Base-by-base conservation (phyloP, 139 green algal species). In the Chlamydomonas sp. region DNA sequence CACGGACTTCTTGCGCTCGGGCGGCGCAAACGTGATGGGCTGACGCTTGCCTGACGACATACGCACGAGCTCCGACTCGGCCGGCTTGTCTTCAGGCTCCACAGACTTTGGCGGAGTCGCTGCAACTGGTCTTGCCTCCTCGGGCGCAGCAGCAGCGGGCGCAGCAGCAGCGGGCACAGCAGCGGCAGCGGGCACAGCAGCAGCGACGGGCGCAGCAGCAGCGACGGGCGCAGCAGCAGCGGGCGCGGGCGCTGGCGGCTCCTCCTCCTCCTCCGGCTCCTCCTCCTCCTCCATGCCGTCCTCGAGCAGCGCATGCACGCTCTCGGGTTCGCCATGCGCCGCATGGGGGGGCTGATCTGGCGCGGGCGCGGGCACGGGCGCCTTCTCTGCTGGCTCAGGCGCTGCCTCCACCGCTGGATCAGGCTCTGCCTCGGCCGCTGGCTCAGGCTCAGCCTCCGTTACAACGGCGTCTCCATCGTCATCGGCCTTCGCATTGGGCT, bases 11-110 rank as follows among this genome's bases (percentile, higher is more conserved):
- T 58, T 58, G 37, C 38, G 20, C 35, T 61, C 20, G 26, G 68
- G 54, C 28, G 60, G 57, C 10, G 37, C 24, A 34, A 73, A 67
- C 4, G 33, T 35, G 4, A 67, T 68, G 13, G 68, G 48, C 29
- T 59, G 20, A 3, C 59, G 6, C 33, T 66, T 66, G 10, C 16
- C 10, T 64, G 54, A 26, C 24, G 8, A 64, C 22, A 8, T 64
- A 10, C 16, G 34, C 34, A 26, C 30, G 24, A 36, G 54, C 54
- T 20, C 10, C 6, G 20, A 8, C 54, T 33, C 34, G 54, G 22
- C 22, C 8, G 54, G 24, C 26, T 64, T 22, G 54, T 36, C 6
- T 10, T 10, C 54, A 33, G 54, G 54, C 54, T 10, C 54, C 30
- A 26, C 8, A 20, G 54, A 64, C 54, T 64, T 33, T 10, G 26